Percentiles rank a stretch among this genome's conserved stretches.
These are phyloP conservation scores for Tubosaeta sp. DNA, from an alignment of 768 basidiomycete genomes.

Conservation along the genomic window DNA sequence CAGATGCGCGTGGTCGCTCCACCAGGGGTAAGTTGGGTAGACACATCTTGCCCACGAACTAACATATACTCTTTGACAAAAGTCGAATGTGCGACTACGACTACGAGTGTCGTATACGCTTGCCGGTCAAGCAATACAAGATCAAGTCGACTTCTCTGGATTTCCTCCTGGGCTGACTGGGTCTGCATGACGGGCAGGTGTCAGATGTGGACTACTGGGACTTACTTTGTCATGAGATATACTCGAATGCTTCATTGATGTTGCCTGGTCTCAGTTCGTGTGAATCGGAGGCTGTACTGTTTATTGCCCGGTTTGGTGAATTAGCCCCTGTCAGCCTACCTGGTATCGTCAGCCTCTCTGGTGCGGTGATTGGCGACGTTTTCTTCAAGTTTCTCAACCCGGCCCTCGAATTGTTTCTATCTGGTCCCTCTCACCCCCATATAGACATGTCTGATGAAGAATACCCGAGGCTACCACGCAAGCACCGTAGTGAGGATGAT, in stretches of 20 bases:
- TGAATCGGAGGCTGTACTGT: no score
- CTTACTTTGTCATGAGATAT: slow-evolving; percentile 21
- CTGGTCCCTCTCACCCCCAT: slow-evolving; percentile 13
- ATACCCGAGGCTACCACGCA: slow-evolving; percentile 28
- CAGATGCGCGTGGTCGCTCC: slow-evolving; percentile 92
- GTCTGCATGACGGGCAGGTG: slow-evolving; percentile 21
- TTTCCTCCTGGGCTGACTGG: slow-evolving; percentile 77
- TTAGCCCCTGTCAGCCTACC: slow-evolving; percentile 22
- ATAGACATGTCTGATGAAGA: slow-evolving; percentile 28
- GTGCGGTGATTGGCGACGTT: background rate
- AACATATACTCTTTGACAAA: slow-evolving; percentile 5
- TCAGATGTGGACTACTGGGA: slow-evolving; percentile 9
- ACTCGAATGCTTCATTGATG: slow-evolving; percentile 6
- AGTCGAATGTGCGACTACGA: slow-evolving; percentile 83
- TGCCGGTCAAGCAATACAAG: slow-evolving; percentile 69
- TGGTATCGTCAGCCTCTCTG: slow-evolving; percentile 18
- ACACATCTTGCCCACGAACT: background rate
- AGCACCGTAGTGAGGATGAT: slow-evolving; percentile 35
- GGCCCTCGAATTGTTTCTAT: background rate
- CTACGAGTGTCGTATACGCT: slow-evolving; percentile 78
- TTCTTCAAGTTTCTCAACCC: background rate
- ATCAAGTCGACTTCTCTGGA: slow-evolving; percentile 91
- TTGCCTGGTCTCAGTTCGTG: background rate
- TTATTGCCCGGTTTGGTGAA: slow-evolving; percentile 5
- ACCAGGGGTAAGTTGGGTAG: slow-evolving; percentile 57